Evolutionary conservation across 176 grass and related monocot species (phyloP), one percentile per base, ranked within the genome.

Genomic region (Musa troglodytarum): DNA sequence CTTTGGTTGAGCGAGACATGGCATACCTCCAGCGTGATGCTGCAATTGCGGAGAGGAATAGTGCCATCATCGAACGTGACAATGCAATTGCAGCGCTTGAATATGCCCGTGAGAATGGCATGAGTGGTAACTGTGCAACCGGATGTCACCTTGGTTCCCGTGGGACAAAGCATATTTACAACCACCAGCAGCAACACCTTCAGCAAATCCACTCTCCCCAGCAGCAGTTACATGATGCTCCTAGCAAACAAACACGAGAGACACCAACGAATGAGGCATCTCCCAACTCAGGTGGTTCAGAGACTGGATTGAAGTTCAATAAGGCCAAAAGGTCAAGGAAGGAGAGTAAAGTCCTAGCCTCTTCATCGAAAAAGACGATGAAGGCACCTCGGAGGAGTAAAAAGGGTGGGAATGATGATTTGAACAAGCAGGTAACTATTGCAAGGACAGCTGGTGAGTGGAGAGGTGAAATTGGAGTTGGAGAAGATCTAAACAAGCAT

Each of bases 1-100:
- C 82, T 11, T 19, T 79, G 25, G 82, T 64, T 21, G 82, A 84
- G 63, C 82, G 82, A 16, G 82, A 84, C 69, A 84, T 79, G 76
- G 75, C 77, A 24, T 55, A 67, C 68, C 54, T 84, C 43, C 82
- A 84, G 61, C 76, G 82, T 21, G 82, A 79, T 74, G 19, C 82
- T 12, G 82, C 82, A 64, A 54, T 84, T 64, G 25, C 76, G 11
- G 82, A 84, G 25, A 53, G 75, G 50, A 79, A 84, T 24, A 57
- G 13, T 25, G 76, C 76, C 20, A 52, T 84, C 11, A 57, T 52
- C 0, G 74, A 84, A 54, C 68, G 82, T 2, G 76, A 79, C 50
- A 79, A 84, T 57, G 76, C 82, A 4, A 71, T 84, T 16, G 20
- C 69, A 43, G 65, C 82, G 26, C 82, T 84, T 52, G 75, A 74